phyloP scores from a whole-genome alignment of 116 monocot genomes.

The Cymodocea nodosa region DNA sequence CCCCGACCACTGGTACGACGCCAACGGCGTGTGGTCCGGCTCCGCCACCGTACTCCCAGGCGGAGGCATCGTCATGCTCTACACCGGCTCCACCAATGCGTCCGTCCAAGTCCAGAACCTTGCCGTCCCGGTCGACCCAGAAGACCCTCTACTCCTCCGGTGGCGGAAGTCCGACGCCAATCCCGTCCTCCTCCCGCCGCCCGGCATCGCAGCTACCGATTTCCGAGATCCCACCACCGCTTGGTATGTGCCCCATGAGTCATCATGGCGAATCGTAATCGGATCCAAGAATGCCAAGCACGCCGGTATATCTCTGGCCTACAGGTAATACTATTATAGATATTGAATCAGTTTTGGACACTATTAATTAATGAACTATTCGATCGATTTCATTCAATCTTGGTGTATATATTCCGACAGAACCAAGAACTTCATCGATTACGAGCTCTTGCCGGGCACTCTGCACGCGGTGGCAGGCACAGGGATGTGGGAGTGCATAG shows the following conservation, averaged over 20 bases:
- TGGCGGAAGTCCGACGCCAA: constrained; percentile 54
- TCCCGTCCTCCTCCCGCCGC: constrained; percentile 37
- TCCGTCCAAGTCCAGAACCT: constrained; percentile 69
- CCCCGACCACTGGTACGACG: constrained; percentile 74
- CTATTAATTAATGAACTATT: too few relatives aligned
- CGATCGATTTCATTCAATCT: too few relatives aligned
- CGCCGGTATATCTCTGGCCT: constrained; percentile 38
- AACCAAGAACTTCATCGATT: constrained; percentile 53
- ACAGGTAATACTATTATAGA: constrained; percentile 12
- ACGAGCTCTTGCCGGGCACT: constrained; percentile 32
- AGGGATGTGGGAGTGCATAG: constrained; percentile 95
- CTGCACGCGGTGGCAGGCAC: constrained; percentile 47
- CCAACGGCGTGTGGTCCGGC: constrained; percentile 70
- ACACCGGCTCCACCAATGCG: constrained; percentile 60
- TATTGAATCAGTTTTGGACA: too few relatives aligned
- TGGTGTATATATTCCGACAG: too few relatives aligned
- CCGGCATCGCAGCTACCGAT: constrained; percentile 30
- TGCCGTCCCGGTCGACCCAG: constrained; percentile 37
- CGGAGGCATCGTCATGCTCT: constrained; percentile 44
- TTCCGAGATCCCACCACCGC: constrained; percentile 86
- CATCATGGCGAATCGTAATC: constrained; percentile 43
- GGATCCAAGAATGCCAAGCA: constrained; percentile 44
- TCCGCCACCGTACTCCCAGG: constrained; percentile 49
- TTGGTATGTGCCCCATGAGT: constrained; percentile 28
- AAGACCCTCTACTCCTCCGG: constrained; percentile 47